These are phyloP conservation scores for Chalaropsis thielavioides DNA, from an alignment of 2,329 filamentous ascomycete genomes.

Conservation along the genomic window DNA sequence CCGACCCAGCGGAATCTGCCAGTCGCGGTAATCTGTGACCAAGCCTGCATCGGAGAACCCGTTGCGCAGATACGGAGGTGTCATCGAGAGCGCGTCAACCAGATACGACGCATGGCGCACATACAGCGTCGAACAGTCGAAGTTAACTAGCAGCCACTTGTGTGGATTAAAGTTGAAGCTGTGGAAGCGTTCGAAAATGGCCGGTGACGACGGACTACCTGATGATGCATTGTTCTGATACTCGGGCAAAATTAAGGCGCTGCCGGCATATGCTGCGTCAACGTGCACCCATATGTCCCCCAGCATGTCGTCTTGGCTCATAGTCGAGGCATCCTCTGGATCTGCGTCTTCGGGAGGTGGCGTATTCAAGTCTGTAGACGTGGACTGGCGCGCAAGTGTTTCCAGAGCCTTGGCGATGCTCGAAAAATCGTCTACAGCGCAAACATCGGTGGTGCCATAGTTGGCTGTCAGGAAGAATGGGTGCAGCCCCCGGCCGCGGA, in stretches of 20 bases:
- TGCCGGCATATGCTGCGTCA: constrained; percentile 84
- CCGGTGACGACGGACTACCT: constrained; percentile 28
- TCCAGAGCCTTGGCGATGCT: constrained; percentile 44
- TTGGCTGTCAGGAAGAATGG: constrained; percentile 80
- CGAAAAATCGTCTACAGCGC: constrained; percentile 68
- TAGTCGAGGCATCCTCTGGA: constrained; percentile 18
- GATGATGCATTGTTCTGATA: constrained; percentile 51
- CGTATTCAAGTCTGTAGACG: neutral
- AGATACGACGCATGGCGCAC: constrained; percentile 62
- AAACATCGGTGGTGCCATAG: constrained; percentile 76
- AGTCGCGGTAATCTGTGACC: constrained; percentile 91
- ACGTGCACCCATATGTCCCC: constrained; percentile 76
- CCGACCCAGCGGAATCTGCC: constrained; percentile 86
- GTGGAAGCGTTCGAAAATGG: constrained; percentile 53
- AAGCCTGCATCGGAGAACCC: constrained; percentile 64
- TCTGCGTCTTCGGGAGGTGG: neutral
- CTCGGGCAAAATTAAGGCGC: constrained; percentile 68
- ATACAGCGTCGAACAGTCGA: constrained; percentile 71
- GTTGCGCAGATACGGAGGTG: constrained; percentile 70
- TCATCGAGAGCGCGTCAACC: constrained; percentile 64
- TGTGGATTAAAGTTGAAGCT: constrained; percentile 94
- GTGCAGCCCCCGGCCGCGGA: constrained; percentile 53
- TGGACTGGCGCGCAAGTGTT: neutral
- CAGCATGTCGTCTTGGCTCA: constrained; percentile 20
- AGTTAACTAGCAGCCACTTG: constrained; percentile 93